Base-by-base conservation (phyloP, 2,329 filamentous ascomycete species). In the Endothia cerciana region DNA sequence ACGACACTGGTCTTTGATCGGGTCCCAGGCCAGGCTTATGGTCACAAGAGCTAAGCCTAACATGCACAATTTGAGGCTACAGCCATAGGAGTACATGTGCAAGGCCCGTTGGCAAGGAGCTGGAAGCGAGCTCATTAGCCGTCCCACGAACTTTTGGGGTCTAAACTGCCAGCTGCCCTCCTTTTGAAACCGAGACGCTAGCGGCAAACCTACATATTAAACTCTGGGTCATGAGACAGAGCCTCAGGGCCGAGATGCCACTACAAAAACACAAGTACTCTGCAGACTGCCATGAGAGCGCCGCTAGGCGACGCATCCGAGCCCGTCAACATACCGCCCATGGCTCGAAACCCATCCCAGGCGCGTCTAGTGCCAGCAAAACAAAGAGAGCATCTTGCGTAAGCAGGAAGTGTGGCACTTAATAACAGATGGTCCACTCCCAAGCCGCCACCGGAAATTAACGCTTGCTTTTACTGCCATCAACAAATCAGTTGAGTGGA, bases 181-280 rank as follows among this genome's bases (percentile, higher is more conserved):
- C 13, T 30, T 4, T 4, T 49, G 47, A 38, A 15, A 58, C 55
- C 51, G 45, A 49, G 55, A 40, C 61, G 58, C 59, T 67, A 60
- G 64, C 33, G 58, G 43, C 53, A 30, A 65, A 56, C 15, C 22
- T 45, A 64, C 11, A 28, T 59, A 43, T 67, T 36, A 62, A 40
- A 30, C 30, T 49, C 59, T 49, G 49, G 58, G 49, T 67, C 65
- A 65, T 49, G 62, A 60, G 62, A 62, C 65, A 60, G 58, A 67
- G 40, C 19, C 62, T 43, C 65, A 67, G 58, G 62, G 62, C 63
- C 65, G 65, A 67, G 53, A 65, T 62, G 47, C 65, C 63, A 59
- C 49, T 60, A 19, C 47, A 28, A 56, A 10, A 40, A 30, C 10
- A 40, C n/a, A 36, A 38, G 25, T 25, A 30, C 19, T 22, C 17